Percentiles rank a stretch among this genome's conserved stretches.
phyloP scores from a whole-genome alignment of 1,284 basidiomycete genomes.

The Mixia osmundae region DNA sequence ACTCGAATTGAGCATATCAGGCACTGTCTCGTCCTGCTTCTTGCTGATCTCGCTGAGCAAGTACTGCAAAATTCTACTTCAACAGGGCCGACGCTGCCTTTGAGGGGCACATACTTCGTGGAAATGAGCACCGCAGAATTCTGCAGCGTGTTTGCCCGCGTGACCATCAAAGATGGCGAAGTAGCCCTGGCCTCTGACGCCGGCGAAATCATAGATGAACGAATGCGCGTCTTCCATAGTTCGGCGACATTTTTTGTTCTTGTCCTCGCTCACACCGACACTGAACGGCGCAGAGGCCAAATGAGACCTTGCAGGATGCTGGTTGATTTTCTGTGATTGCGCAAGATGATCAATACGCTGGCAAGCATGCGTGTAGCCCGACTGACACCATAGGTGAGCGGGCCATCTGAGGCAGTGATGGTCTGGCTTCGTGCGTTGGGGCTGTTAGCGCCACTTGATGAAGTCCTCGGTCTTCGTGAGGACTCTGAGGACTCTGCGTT shows the following conservation, averaged over 20 bases:
- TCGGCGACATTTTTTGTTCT: conserved; percentile 55
- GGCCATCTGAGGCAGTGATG: background rate
- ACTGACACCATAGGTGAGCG: background rate
- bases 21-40: conserved; percentile 36
- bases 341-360: too few relatives aligned
- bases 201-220: conserved; percentile 79
- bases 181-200: conserved; percentile 79
- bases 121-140: conserved; percentile 94
- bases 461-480: too few relatives aligned
- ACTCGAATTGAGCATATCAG: conserved; percentile 73
- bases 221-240: conserved; percentile 97
- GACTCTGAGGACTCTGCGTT: too few relatives aligned
- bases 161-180: conserved; percentile 98
- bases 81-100: background rate
- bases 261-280: conserved; percentile 72
- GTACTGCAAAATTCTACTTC: conserved; percentile 26
- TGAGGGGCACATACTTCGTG: conserved; percentile 41
- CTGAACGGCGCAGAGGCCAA: conserved; percentile 24
- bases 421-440: conserved; percentile 1
- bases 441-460: too few relatives aligned
- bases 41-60: conserved; percentile 31
- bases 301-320: conserved; percentile 20
- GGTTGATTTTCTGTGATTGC: conserved; percentile 18
- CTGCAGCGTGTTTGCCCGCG: conserved; percentile 92
- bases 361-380: background rate